These are phyloP conservation scores for Phytopythium litorale DNA, from an alignment of 352 stramenopile species.

Conservation along the genomic window DNA sequence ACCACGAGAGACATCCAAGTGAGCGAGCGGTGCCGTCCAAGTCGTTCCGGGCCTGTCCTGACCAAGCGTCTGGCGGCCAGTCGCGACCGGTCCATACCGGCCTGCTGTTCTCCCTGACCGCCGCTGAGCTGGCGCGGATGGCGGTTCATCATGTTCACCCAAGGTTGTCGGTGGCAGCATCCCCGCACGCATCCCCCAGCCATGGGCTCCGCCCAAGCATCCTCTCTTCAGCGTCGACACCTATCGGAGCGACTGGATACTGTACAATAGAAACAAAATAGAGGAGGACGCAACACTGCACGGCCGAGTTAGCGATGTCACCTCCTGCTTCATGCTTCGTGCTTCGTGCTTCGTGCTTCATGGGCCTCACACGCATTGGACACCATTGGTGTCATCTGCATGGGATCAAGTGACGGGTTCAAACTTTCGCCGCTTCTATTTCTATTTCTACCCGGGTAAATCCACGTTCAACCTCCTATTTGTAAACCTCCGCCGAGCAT, in stretches of 20 bases:
- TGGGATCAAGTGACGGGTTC: no score
- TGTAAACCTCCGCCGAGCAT: background rate
- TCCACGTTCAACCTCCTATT: background rate
- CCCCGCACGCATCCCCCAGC: background rate
- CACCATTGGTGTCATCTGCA: background rate
- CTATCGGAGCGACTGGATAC: background rate
- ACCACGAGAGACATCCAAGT: slow-evolving; percentile 3
- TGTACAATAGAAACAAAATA: background rate
- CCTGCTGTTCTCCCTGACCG: background rate
- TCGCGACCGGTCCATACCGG: background rate
- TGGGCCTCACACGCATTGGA: no score
- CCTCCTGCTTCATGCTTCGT: no score
- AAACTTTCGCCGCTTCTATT: background rate
- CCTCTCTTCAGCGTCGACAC: background rate
- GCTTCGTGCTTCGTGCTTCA: no score
- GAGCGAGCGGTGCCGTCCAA: background rate
- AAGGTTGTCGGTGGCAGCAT: background rate
- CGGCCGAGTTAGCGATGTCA: no score
- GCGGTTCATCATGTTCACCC: background rate
- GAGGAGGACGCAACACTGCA: no score
- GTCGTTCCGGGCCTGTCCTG: background rate
- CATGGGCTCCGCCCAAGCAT: background rate
- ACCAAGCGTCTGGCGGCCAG: background rate
- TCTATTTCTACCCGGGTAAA: background rate
- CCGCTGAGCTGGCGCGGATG: background rate